Evolutionary conservation across 768 basidiomycete species (phyloP).

Genomic region (Auriscalpium vulgare): DNA sequence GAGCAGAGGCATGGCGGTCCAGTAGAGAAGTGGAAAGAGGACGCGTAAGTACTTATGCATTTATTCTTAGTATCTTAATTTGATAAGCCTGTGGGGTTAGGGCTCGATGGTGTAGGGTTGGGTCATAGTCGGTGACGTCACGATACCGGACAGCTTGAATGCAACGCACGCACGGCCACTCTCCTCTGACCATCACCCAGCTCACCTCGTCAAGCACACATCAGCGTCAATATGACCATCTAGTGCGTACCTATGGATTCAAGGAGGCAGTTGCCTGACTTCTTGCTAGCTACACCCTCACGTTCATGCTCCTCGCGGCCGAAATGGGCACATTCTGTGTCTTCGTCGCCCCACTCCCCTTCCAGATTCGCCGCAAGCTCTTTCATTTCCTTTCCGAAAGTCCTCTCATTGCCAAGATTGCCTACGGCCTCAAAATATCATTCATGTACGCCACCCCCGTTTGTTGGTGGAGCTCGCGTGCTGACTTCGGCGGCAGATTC

Average conservation of each 20-base stretch:
- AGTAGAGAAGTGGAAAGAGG: too few relatives aligned
- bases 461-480: not conserved
- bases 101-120: not conserved
- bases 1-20: constrained; percentile 49
- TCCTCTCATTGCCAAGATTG: constrained; percentile 69
- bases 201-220: not conserved
- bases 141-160: not conserved
- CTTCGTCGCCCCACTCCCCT: constrained; percentile 82
- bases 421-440: constrained; percentile 88
- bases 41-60: too few relatives aligned
- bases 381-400: constrained; percentile 70
- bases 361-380: constrained; percentile 56
- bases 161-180: not conserved
- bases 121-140: not conserved
- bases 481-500: constrained; percentile 39
- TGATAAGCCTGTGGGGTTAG: not conserved
- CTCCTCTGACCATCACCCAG: not conserved
- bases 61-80: too few relatives aligned
- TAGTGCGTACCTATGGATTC: constrained; percentile 26
- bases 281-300: constrained; percentile 60
- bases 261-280: not conserved
- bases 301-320: constrained; percentile 71
- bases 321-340: constrained; percentile 85
- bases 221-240: constrained; percentile 34
- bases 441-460: constrained; percentile 55